Percentiles rank a stretch among this genome's conserved stretches.
phyloP scores from a whole-genome alignment of 495 filamentous ascomycete genomes.

The Aspergillus indologenus region DNA sequence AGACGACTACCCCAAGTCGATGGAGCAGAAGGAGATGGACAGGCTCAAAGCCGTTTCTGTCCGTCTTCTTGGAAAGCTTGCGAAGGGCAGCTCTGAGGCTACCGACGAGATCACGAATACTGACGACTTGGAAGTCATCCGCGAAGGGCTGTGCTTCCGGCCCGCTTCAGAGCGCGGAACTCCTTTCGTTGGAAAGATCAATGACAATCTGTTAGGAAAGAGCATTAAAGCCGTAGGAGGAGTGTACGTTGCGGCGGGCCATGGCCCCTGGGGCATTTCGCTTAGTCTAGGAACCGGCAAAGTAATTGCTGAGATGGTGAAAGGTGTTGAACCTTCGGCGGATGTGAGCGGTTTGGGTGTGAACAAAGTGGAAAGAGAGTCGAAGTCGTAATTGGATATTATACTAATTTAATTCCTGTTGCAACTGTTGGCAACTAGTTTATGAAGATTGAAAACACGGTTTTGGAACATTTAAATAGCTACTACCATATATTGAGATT shows the following conservation, averaged over 20 bases:
- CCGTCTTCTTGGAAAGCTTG: constrained; percentile 49
- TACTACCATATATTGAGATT: too few species aligned
- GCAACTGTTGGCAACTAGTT: too few species aligned
- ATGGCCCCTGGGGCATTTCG: constrained; percentile 71
- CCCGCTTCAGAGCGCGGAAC: constrained; percentile 61
- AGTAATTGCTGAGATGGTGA: constrained; percentile 62
- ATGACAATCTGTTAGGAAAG: constrained; percentile 52
- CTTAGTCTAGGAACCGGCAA: constrained; percentile 62
- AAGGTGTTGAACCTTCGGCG: constrained; percentile 44
- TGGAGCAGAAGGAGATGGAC: constrained; percentile 45
- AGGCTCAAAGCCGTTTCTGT: constrained; percentile 52
- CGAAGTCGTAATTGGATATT: neutral
- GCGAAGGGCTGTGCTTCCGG: constrained; percentile 69
- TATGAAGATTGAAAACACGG: too few species aligned
- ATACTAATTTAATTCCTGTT: too few species aligned
- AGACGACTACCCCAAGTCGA: constrained; percentile 41
- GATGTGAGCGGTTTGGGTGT: constrained; percentile 49
- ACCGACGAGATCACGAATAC: constrained; percentile 25
- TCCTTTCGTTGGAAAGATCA: constrained; percentile 58
- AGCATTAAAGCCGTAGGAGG: constrained; percentile 54
- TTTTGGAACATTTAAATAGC: too few species aligned
- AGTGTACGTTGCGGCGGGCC: constrained; percentile 69
- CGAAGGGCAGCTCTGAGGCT: constrained; percentile 15
- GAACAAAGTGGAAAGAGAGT: too few species aligned
- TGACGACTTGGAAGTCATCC: constrained; percentile 59